These are phyloP conservation scores for Carpinus viminea DNA, from an alignment of 306 rosid species.

Conservation along the genomic window DNA sequence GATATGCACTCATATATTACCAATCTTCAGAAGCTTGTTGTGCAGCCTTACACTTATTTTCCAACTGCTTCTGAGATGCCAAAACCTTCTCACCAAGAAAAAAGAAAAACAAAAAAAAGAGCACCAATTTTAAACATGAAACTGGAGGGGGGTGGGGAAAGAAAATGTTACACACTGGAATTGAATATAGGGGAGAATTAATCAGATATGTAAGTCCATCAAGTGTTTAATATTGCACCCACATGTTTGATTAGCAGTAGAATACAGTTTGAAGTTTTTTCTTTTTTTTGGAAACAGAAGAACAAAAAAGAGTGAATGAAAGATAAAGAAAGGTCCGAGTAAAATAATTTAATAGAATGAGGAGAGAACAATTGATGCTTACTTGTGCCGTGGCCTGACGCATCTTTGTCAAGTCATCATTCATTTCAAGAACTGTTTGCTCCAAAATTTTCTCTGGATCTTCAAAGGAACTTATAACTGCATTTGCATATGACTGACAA, in stretches of 20 bases:
- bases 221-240: slow-evolving; percentile 1
- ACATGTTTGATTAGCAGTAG: slow-evolving; percentile 5
- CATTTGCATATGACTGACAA: slow-evolving; percentile 94
- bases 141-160: background rate
- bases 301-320: background rate
- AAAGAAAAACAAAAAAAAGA: slow-evolving; percentile 3
- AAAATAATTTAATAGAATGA: background rate
- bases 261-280: background rate
- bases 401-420: slow-evolving; percentile 92
- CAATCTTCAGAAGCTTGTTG: slow-evolving; percentile 95
- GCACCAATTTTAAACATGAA: slow-evolving; percentile 13
- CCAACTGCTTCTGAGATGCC: slow-evolving; percentile 94
- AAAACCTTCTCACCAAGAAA: slow-evolving; percentile 51
- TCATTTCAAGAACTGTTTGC: slow-evolving; percentile 96
- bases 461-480: slow-evolving; percentile 79
- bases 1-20: slow-evolving; percentile 45
- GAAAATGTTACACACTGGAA: background rate
- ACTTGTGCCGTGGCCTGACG: slow-evolving; percentile 99
- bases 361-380: slow-evolving; percentile 18
- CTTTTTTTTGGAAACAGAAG: background rate
- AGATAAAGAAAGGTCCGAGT: background rate
- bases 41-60: slow-evolving; percentile 85
- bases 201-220: background rate
- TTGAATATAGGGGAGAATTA: slow-evolving; percentile 2
- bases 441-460: slow-evolving; percentile 97